Conservation (phyloP, 2,329 filamentous ascomycete genomes). For the Geosmithia morbida region DNA sequence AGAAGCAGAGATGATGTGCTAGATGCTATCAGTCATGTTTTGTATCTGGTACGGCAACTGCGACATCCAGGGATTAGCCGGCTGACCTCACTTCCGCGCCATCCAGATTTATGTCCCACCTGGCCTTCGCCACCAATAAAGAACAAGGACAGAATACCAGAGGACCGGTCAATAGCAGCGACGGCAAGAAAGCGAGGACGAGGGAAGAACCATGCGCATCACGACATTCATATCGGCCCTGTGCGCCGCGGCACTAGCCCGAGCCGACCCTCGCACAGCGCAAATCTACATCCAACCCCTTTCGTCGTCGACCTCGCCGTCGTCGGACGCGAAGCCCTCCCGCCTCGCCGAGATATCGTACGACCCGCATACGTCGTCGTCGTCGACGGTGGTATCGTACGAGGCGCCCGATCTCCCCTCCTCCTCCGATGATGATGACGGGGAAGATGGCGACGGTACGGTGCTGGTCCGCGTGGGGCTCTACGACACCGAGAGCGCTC, state of each 20-base stretch:
- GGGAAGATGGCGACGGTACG: slow-evolving; percentile 20
- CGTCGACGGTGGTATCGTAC: slow-evolving; percentile 33
- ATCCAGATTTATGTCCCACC: neutral
- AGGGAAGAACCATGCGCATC: slow-evolving; percentile 21
- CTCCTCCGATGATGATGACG: too few relatives aligned
- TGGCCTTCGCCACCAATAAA: neutral
- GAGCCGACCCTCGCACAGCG: slow-evolving; percentile 26
- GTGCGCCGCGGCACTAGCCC: slow-evolving; percentile 23
- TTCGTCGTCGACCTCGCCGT: slow-evolving; percentile 8
- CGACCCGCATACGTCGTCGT: slow-evolving; percentile 28
- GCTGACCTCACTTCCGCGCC: neutral
- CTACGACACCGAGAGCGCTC: slow-evolving; percentile 30
- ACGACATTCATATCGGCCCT: slow-evolving; percentile 24
- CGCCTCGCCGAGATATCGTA: slow-evolving; percentile 42
- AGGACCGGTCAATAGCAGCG: neutral
- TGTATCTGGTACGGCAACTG: neutral
- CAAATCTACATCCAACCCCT: slow-evolving; percentile 41
- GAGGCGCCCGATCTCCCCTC: slow-evolving; percentile 38
- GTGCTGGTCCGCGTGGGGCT: slow-evolving; percentile 43
- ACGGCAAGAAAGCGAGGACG: neutral
- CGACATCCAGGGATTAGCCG: neutral
- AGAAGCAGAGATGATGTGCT: neutral
- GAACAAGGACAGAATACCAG: neutral
- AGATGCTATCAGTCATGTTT: neutral
- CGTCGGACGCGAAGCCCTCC: slow-evolving; percentile 12